Base-by-base conservation (phyloP, 2,329 filamentous ascomycete species). In the Colletotrichum sp. region DNA sequence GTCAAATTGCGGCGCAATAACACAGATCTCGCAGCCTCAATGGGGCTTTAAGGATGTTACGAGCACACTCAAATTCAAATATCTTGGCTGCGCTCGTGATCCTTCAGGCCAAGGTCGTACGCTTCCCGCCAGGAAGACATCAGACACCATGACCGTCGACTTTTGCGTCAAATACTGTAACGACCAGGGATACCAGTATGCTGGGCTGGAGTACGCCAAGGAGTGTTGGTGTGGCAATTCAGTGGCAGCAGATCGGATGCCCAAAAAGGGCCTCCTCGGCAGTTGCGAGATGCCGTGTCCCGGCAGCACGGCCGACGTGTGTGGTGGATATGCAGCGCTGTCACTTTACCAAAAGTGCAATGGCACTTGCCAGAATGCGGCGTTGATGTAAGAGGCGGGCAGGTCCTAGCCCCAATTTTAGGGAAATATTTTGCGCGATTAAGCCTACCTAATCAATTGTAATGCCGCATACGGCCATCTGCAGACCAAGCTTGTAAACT, bases 81-180 rank as follows among this genome's bases (percentile, higher is more conserved):
- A 91, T 79, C 78, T 86, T n/a, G 89, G 90, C 44, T 92, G 90
- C 79, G 90, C 87, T 32, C 66, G 77, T 16, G 84, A 86, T 68
- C 77, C 78, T 9, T 77, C 76, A 8, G 80, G 81, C 7, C 77
- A 79, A 62, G 75, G 73, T 4, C 81, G 85, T 2, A 83, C 85
- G 2, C 79, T 87, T 5, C 78, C 72, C 6, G 78, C 80, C 7
- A 78, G 77, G 4, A 82, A 80, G 55, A 78, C 83, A 3, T 75
- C 80, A 26, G 82, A 79, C 5, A 76, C 79, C 10, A 85, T 86
- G 84, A 85, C 83, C 0, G 78, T 85, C 15, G 79, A 83, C 12
- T 72, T 75, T 0, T 86, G 85, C 66, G 75, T 85, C 2, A 79
- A 82, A 63, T 79, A 79, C 2, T 86, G 85, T 64, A 77, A 79